phyloP scores from a whole-genome alignment of 805 yeast species.

The Candida methanosorbosa region DNA sequence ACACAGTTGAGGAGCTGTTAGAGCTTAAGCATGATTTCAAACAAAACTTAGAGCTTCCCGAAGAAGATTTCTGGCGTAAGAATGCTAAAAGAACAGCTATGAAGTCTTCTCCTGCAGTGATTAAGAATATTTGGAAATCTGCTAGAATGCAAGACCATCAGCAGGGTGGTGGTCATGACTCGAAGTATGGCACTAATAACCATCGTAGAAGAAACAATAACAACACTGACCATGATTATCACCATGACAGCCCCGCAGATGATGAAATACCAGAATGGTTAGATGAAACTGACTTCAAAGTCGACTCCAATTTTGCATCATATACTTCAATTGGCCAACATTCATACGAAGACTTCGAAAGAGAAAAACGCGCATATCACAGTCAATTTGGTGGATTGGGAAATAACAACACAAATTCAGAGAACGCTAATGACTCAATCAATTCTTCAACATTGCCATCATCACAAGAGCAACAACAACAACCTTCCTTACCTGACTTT shows the following conservation, averaged over 20 bases:
- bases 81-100: neutral
- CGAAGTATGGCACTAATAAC: no score
- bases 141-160: no score
- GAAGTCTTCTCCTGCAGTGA: no score
- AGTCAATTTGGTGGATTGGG: slow-evolving; percentile 9
- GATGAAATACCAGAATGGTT: slow-evolving; percentile 23
- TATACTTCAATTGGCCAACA: slow-evolving; percentile 16
- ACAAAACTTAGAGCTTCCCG: neutral
- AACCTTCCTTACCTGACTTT: no score
- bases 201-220: no score
- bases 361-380: slow-evolving; percentile 17
- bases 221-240: no score
- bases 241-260: no score
- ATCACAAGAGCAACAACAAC: no score
- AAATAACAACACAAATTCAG: neutral
- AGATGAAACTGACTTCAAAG: slow-evolving; percentile 23
- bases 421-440: neutral
- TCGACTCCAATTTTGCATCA: slow-evolving; percentile 18
- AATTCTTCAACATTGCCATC: no score
- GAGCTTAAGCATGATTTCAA: slow-evolving; percentile 1
- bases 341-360: slow-evolving; percentile 21
- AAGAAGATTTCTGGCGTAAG: neutral
- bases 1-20: slow-evolving; percentile 11
- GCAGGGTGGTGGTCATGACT: neutral
- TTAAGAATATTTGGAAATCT: no score